phyloP scores from a whole-genome alignment of 2,329 filamentous ascomycete species.

The Diplodia seriata region DNA sequence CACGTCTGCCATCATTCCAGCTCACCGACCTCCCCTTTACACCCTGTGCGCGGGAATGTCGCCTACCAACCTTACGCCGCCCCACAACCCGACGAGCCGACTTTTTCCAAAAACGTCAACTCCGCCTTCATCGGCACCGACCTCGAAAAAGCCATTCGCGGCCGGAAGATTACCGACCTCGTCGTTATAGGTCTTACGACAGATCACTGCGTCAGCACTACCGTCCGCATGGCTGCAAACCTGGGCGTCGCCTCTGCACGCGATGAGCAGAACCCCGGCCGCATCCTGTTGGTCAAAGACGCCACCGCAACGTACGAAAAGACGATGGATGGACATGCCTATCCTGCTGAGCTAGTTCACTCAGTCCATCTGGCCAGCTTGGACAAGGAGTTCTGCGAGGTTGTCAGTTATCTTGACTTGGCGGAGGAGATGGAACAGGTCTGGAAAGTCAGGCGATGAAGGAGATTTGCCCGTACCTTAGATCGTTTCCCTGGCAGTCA shows the following conservation, averaged over 20 bases:
- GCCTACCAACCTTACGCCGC: slow-evolving; percentile 21
- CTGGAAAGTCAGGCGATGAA: too few relatives aligned
- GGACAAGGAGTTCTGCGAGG: slow-evolving; percentile 17
- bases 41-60: not conserved
- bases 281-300: slow-evolving; percentile 8
- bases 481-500: too few relatives aligned
- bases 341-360: slow-evolving; percentile 9
- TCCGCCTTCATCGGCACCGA: slow-evolving; percentile 22
- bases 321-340: not conserved
- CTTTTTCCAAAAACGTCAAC: slow-evolving; percentile 20
- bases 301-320: slow-evolving; percentile 14
- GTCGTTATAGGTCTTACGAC: not conserved
- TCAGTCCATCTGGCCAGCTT: slow-evolving; percentile 11
- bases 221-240: slow-evolving; percentile 18
- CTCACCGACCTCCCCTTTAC: not conserved
- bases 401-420: not conserved
- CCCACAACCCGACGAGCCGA: not conserved
- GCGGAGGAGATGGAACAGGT: too few relatives aligned
- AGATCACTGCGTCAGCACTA: slow-evolving; percentile 24
- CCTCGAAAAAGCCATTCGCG: slow-evolving; percentile 8
- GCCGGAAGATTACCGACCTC: not conserved
- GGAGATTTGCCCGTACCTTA: too few relatives aligned
- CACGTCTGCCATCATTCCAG: slow-evolving; percentile 14
- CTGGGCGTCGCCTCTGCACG: not conserved
- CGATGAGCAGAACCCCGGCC: not conserved